These are phyloP conservation scores for Sarocladium strictum DNA, from an alignment of 2,329 filamentous ascomycete species.

Conservation along the genomic window DNA sequence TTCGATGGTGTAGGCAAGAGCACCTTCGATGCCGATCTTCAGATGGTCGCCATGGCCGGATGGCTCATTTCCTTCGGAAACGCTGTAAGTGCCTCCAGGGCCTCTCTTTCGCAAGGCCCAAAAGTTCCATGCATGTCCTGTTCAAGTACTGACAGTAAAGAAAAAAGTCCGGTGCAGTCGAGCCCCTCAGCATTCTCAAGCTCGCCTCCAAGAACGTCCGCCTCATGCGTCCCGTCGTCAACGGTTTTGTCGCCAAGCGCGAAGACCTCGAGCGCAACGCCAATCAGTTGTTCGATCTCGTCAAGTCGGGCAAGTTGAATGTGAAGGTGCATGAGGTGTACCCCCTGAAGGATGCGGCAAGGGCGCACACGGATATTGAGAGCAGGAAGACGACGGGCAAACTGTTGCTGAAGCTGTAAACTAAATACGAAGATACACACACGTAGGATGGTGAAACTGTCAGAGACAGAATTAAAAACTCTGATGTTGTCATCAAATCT, in stretches of 20 bases:
- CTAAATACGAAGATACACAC: background rate
- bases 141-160: no score
- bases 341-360: constrained; percentile 63
- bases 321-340: constrained; percentile 73
- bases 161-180: constrained; percentile 67
- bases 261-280: constrained; percentile 68
- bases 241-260: constrained; percentile 61
- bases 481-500: background rate
- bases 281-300: constrained; percentile 66
- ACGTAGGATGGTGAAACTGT: background rate
- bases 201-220: constrained; percentile 71
- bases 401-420: constrained; percentile 52
- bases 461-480: no score
- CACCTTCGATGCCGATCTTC: constrained; percentile 75
- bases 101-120: background rate
- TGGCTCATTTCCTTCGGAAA: constrained; percentile 76
- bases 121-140: no score
- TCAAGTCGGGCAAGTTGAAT: constrained; percentile 63
- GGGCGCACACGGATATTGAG: constrained; percentile 74
- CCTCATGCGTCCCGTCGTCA: constrained; percentile 68
- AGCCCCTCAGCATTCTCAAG: constrained; percentile 52
- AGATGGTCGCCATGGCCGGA: constrained; percentile 71
- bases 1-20: constrained; percentile 83
- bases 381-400: constrained; percentile 80
- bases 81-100: constrained; percentile 46